phyloP scores from a whole-genome alignment of 1,139 yeast species.

The Hyphopichia pseudoburtonii region DNA sequence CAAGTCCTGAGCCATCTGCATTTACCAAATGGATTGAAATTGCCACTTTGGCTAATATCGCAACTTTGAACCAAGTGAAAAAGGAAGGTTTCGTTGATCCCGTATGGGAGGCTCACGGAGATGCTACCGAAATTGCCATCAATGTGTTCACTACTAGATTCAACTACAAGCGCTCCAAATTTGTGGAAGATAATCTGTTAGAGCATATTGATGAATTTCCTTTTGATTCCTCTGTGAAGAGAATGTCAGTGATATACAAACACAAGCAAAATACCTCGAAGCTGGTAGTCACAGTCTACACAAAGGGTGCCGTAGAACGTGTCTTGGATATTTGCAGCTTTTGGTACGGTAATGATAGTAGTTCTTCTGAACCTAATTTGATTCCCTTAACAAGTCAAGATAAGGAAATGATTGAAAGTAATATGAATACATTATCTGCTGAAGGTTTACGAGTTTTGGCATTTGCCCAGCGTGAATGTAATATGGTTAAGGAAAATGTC shows the following conservation, averaged over 20 bases:
- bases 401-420: conserved; percentile 45
- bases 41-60: conserved; percentile 75
- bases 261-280: conserved; percentile 21
- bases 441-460: conserved; percentile 78
- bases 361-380: conserved; percentile 21
- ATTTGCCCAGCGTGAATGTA: conserved; percentile 49
- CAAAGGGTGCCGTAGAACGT: conserved; percentile 84
- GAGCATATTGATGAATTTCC: conserved; percentile 67
- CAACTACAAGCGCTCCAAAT: conserved; percentile 43
- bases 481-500: conserved; percentile 20
- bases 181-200: conserved; percentile 12
- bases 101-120: conserved; percentile 77
- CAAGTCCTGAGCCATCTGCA: conserved; percentile 22
- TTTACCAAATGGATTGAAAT: conserved; percentile 53
- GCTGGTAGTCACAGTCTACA: conserved; percentile 44
- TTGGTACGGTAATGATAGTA: conserved; percentile 44
- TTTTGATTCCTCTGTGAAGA: conserved; percentile 73
- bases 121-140: conserved; percentile 82
- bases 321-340: conserved; percentile 55
- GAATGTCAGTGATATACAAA: conserved; percentile 67
- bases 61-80: conserved; percentile 50
- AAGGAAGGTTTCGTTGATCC: conserved; percentile 9
- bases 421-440: conserved; percentile 62
- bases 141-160: conserved; percentile 68
- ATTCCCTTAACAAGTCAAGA: conserved; percentile 42